These are phyloP conservation scores for Actinidia arguta DNA, from an alignment of 179 eudicot genomes.

Conservation along the genomic window DNA sequence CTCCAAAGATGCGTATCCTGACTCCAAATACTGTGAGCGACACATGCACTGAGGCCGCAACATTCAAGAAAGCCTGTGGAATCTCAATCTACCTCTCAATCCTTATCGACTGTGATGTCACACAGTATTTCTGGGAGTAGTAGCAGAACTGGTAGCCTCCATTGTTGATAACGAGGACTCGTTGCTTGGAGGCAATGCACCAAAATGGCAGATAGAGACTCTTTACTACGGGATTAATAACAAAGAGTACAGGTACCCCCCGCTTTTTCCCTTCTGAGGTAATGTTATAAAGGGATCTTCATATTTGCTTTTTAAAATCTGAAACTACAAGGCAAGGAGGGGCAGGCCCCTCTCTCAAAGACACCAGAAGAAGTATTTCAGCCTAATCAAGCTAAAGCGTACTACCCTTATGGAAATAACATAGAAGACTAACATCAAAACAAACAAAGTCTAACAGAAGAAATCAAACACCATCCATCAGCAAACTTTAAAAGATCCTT, in stretches of 20 bases:
- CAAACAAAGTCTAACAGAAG: too few relatives aligned
- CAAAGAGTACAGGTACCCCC: constrained; percentile 51
- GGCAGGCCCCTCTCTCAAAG: too few relatives aligned
- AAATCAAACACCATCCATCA: too few relatives aligned
- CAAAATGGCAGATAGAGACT: constrained; percentile 50
- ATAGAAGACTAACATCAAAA: too few relatives aligned
- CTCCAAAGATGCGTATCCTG: constrained; percentile 60
- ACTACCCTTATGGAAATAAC: too few relatives aligned
- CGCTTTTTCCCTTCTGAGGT: neutral
- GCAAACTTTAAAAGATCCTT: too few relatives aligned
- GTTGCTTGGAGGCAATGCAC: constrained; percentile 36
- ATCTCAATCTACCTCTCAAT: constrained; percentile 55
- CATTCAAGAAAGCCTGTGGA: constrained; percentile 79
- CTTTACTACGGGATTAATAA: constrained; percentile 37
- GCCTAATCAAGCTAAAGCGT: too few relatives aligned
- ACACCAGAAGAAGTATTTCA: too few relatives aligned
- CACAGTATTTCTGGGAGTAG: constrained; percentile 36
- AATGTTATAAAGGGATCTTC: neutral
- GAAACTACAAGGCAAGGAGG: too few relatives aligned
- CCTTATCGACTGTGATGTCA: constrained; percentile 44
- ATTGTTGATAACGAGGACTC: constrained; percentile 27
- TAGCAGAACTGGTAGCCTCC: constrained; percentile 37
- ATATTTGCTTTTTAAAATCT: neutral
- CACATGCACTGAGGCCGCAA: constrained; percentile 67
- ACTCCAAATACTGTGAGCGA: constrained; percentile 69